Base-by-base conservation (phyloP, 2,329 filamentous ascomycete species). In the Hypoxylon sp. region DNA sequence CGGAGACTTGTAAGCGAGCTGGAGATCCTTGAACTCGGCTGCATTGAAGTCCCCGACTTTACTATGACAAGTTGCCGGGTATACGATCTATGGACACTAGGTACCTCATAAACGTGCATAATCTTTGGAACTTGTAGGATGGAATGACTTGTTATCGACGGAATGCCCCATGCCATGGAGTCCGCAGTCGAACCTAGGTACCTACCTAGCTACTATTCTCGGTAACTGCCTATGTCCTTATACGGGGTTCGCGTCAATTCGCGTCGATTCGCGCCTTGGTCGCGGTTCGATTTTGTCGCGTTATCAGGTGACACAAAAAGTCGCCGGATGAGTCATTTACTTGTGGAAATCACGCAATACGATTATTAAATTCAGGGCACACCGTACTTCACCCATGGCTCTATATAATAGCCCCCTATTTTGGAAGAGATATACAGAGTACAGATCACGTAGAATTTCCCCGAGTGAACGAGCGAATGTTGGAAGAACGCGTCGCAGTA, bases 261-360 rank as follows among this genome's bases (percentile, higher is more conserved):
- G 66, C 62, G 55, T 61, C 45, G 46, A 56, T 27, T 2, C n/a
- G 6, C 56, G 47, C 25, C 29, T 58, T 12, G 29, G 53, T 12
- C 61, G 61, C 41, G 64, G 50, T 45, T 27, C 16, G 19, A 48
- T 54, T 55, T 19, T 23, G 66, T 69, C 71, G 68, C 71, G 71
- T n/a, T 70, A 65, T 74, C 71, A 74, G 73, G 73, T 74, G 73
- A 74, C 62, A 61, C 37, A 4, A 16, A 50, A 16, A 53, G 39
- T 65, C 27, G 3, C 32, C 48, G 48, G n/a, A 23, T 61, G 61
- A 61, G 34, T 55, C 57, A 58, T 59, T 57, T 11, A 2, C 25
- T n/a, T 39, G 5, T n/a, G 45, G 30, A 37, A 32, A 58, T 61
- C 46, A 53, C 30, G 50, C 55, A 43, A 57, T 60, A 7, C 11